phyloP scores from a whole-genome alignment of 75 land plant genomes.

The Azolla pinnata region DNA sequence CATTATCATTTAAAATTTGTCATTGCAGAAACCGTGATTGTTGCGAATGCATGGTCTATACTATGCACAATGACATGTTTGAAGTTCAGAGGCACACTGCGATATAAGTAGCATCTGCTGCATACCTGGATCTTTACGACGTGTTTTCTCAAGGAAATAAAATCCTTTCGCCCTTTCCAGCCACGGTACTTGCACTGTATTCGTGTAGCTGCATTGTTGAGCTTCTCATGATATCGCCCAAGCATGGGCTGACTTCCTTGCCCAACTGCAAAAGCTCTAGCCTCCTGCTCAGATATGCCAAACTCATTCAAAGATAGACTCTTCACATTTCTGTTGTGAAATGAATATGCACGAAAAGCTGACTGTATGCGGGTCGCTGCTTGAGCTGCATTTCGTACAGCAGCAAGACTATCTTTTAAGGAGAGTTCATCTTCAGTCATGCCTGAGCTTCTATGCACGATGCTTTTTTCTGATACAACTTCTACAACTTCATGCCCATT shows the following conservation, averaged over 20 bases:
- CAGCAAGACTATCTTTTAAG: slow-evolving; percentile 55
- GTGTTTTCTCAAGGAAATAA: slow-evolving; percentile 57
- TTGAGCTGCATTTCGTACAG: slow-evolving; percentile 77
- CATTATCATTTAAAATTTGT: too few species aligned
- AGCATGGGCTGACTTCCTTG: slow-evolving; percentile 18
- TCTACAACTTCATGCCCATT: slow-evolving; percentile 45
- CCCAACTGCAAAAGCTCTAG: slow-evolving; percentile 38
- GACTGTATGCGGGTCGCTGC: slow-evolving; percentile 92
- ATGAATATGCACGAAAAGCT: slow-evolving; percentile 80
- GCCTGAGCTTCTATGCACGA: slow-evolving; percentile 6
- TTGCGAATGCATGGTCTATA: too few species aligned
- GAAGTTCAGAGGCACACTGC: too few species aligned
- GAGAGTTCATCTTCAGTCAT: slow-evolving; percentile 49
- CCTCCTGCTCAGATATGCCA: slow-evolving; percentile 45
- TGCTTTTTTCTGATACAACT: slow-evolving; percentile 30
- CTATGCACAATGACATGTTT: too few species aligned
- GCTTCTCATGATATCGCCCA: slow-evolving; percentile 40
- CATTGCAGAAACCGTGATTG: too few species aligned
- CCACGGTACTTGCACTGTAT: slow-evolving; percentile 88
- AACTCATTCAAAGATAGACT: slow-evolving; percentile 41
- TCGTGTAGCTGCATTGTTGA: slow-evolving; percentile 61
- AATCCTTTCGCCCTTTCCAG: slow-evolving; percentile 74
- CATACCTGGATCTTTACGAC: slow-evolving; percentile 91
- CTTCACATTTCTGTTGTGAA: slow-evolving; percentile 46
- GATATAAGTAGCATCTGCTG: too few species aligned